Conservation (phyloP, 352 stramenopile species). For the Achlya hypogyna region DNA sequence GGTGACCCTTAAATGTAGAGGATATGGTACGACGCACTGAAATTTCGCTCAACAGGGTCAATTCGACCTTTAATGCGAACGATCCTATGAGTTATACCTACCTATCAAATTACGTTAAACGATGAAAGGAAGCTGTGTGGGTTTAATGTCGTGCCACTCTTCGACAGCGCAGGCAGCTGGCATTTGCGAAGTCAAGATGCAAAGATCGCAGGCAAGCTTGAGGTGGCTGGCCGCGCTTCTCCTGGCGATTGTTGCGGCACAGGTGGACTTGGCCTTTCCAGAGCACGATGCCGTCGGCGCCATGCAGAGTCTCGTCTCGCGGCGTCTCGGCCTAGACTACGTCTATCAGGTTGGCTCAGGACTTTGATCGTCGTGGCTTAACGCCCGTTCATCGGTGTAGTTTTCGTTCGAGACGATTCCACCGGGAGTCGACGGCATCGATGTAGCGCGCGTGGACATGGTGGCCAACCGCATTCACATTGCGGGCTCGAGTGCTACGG, state of each 20-base stretch:
- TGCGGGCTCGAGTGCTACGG: slow-evolving; percentile 41
- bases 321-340: slow-evolving; percentile 40
- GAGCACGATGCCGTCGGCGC: slow-evolving; percentile 42
- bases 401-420: slow-evolving; percentile 44
- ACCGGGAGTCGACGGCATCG: slow-evolving; percentile 30
- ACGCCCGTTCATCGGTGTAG: slow-evolving; percentile 12
- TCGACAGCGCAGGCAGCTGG: too few relatives aligned
- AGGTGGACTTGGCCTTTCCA: slow-evolving; percentile 8
- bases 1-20: too few relatives aligned
- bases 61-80: too few relatives aligned
- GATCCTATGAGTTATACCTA: too few relatives aligned
- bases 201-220: not conserved
- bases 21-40: too few relatives aligned
- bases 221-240: not conserved
- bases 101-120: too few relatives aligned
- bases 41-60: too few relatives aligned
- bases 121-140: too few relatives aligned
- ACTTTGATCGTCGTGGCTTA: not conserved
- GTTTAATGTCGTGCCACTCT: too few relatives aligned
- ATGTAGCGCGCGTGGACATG: slow-evolving; percentile 50
- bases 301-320: slow-evolving; percentile 46
- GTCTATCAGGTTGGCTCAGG: slow-evolving; percentile 43
- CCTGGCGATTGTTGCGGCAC: not conserved
- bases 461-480: slow-evolving; percentile 45
- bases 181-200: too few relatives aligned